Conservation (phyloP, 2,329 filamentous ascomycete species). For the Coniochaeta sp. region DNA sequence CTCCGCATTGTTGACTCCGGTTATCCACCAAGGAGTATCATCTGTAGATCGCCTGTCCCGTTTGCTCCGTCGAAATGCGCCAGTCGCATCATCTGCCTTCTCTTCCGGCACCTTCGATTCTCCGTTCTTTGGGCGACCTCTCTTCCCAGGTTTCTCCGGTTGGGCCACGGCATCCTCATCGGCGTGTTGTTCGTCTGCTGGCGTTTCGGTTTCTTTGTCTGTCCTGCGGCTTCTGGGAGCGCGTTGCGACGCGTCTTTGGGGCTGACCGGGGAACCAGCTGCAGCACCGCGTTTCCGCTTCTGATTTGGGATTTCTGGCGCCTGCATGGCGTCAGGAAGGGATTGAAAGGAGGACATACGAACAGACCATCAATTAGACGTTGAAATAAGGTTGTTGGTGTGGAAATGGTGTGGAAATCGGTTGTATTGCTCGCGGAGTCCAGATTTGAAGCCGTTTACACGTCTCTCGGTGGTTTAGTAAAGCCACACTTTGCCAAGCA, state of each 20-base stretch:
- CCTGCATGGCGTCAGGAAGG: conserved; percentile 13
- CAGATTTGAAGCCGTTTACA: neutral
- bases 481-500: conserved; percentile 2
- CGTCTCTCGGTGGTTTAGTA: neutral
- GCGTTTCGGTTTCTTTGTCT: neutral
- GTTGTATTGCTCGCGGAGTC: neutral
- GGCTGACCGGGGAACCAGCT: conserved; percentile 14
- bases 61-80: conserved; percentile 8
- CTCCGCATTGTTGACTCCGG: conserved; percentile 1
- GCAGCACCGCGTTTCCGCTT: conserved; percentile 29
- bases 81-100: neutral
- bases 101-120: neutral
- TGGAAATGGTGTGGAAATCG: neutral
- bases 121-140: conserved; percentile 7
- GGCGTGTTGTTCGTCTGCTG: neutral
- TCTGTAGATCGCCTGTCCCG: conserved; percentile 12
- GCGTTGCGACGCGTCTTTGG: conserved; percentile 15
- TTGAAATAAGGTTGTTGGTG: conserved; percentile 4
- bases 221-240: neutral
- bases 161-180: neutral
- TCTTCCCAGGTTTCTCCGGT: conserved; percentile 11
- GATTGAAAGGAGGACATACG: neutral
- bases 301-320: conserved; percentile 17
- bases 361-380: conserved; percentile 14
- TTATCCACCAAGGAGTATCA: conserved; percentile 8